Evolutionary conservation across 805 yeast species (phyloP), one percentile per base, ranked within the genome.

Genomic region (Pichia sporocuriosa): DNA sequence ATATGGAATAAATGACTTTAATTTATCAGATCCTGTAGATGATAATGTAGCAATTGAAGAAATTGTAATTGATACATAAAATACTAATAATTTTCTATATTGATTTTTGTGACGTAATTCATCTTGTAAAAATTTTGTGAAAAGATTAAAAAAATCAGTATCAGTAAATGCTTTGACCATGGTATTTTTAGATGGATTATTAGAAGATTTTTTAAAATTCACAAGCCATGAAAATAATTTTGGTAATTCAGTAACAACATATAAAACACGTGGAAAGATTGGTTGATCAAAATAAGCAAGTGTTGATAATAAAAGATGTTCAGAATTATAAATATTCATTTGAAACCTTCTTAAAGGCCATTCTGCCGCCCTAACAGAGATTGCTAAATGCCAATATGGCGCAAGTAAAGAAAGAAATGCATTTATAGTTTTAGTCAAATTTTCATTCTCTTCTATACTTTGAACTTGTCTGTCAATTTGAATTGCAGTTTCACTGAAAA

Each of bases 281-380:
- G 88, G 81, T 29, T 76, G 69, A 51, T 72, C 75, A 62, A 81
- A 86, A 63, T 83, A 86, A n/a, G 96, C 94, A 51, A 93, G 68
- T 1, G 84, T 72, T 3, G 89, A 70, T 43, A 90, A 62, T 34
- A 93, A 57, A 25, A 93, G 57, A 41, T 69, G 58, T 59, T 90
- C 97, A 0, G 88, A 66, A 55, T 84, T 87, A 54, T 83, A 81
- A 37, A 84, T 69, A 58, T 93, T 89, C 50, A 87, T 77, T 56
- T 87, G 81, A 67, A 80, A 93, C 53, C 97, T 75, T 66, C 98
- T 81, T 16, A 93, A 81, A 20, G 89, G 76, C 98, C 98, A 93
- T 67, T 93, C 98, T 11, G 87, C 69, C 5, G 96, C 90, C 52
- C 81, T 80, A 37, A 86, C 55, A 3, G 96, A 73, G 20, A 94